A percentile compares a stretch with the other conserved stretches of the same genome.
Evolutionary conservation across 2,329 filamentous ascomycete species (phyloP).

Genomic region (Fusarium buharicum): DNA sequence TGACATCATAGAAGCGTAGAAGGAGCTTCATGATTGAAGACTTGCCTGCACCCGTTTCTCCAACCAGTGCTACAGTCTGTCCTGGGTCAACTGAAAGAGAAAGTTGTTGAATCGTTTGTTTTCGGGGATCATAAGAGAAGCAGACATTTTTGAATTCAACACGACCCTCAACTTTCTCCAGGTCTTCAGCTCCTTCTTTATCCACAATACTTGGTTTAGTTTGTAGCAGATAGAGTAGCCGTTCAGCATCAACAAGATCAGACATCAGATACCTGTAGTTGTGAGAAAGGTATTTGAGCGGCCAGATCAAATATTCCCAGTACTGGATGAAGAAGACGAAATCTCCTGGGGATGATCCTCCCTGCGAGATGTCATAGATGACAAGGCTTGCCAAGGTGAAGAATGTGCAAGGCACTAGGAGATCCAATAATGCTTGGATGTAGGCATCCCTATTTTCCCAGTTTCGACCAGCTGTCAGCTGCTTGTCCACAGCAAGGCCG

Average conservation of each 20-base stretch:
- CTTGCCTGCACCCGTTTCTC: slow-evolving; percentile 71
- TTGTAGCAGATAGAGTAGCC: slow-evolving; percentile 65
- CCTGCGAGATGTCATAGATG: slow-evolving; percentile 37
- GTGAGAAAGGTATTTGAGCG: slow-evolving; percentile 49
- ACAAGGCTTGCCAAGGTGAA: slow-evolving; percentile 35
- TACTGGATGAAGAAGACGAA: slow-evolving; percentile 74
- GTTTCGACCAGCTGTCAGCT: slow-evolving; percentile 35
- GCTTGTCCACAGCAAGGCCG: slow-evolving; percentile 40
- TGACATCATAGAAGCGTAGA: slow-evolving; percentile 69
- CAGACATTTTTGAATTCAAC: slow-evolving; percentile 65
- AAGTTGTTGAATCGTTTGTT: slow-evolving; percentile 61
- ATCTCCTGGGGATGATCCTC: slow-evolving; percentile 36
- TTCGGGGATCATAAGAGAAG: slow-evolving; percentile 66
- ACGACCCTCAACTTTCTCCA: slow-evolving; percentile 58
- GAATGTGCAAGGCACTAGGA: slow-evolving; percentile 59
- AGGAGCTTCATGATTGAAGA: slow-evolving; percentile 71
- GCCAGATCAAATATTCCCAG: slow-evolving; percentile 62
- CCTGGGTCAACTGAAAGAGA: slow-evolving; percentile 61
- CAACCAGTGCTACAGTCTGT: slow-evolving; percentile 68
- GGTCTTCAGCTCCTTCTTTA: slow-evolving; percentile 54
- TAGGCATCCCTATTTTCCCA: slow-evolving; percentile 41
- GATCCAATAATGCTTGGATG: slow-evolving; percentile 48
- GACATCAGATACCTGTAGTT: slow-evolving; percentile 43
- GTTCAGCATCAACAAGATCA: slow-evolving; percentile 72
- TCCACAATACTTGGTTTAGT: slow-evolving; percentile 67